Conservation (phyloP, 1,284 basidiomycete species). For the Exobasidium rhododendri region DNA sequence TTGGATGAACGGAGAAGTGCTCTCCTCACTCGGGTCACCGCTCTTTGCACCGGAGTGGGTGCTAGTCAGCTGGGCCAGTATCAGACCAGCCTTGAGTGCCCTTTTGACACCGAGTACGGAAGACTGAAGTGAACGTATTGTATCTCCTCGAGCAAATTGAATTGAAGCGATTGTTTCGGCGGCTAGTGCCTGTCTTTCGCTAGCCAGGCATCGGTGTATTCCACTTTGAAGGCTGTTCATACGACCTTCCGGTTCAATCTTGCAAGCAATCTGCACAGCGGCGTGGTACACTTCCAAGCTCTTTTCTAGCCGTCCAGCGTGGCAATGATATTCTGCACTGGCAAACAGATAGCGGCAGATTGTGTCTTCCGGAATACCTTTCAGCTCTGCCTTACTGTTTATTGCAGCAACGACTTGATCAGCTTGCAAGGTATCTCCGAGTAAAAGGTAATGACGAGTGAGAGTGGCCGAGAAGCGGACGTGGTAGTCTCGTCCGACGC, state of each 20-base stretch:
- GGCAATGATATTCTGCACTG: constrained; percentile 1
- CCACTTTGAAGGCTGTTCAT: neutral
- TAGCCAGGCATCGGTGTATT: neutral
- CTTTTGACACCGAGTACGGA: neutral
- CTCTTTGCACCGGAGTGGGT: neutral
- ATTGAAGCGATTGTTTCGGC: neutral
- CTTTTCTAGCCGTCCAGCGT: neutral
- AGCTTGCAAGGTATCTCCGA: neutral
- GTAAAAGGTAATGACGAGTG: neutral
- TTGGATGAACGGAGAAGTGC: neutral
- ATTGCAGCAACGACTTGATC: neutral
- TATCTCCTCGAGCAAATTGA: constrained; percentile 6
- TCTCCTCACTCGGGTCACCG: neutral
- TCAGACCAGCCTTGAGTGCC: neutral
- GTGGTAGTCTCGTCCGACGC: neutral
- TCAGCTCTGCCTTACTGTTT: neutral
- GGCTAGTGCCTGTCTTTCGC: constrained; percentile 3
- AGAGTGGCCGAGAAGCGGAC: neutral
- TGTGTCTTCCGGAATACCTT: constrained; percentile 1
- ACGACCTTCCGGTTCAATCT: neutral
- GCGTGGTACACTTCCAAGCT: neutral
- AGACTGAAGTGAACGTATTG: neutral
- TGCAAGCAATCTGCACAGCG: neutral
- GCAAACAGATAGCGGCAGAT: neutral
- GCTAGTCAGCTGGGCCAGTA: neutral